phyloP scores from a whole-genome alignment of 2,329 filamentous ascomycete genomes.

The Elsinoe australis region DNA sequence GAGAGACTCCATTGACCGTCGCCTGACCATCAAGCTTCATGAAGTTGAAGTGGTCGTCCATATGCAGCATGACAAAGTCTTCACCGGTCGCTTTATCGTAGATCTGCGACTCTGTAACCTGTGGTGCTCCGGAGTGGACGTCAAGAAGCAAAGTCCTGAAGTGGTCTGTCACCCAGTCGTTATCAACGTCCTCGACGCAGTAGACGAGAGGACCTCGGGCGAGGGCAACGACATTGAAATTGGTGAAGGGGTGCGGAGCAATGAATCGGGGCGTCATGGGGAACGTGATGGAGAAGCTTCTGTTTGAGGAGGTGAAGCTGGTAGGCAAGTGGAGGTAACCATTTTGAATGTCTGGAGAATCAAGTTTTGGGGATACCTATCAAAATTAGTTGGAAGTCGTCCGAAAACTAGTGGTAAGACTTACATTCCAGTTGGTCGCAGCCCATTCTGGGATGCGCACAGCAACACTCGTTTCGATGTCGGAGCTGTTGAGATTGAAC shows the following conservation, averaged over 20 bases:
- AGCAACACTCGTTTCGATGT: constrained; percentile 36
- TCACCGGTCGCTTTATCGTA: constrained; percentile 24
- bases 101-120: constrained; percentile 20
- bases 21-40: constrained; percentile 4
- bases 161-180: constrained; percentile 49
- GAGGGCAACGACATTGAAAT: constrained; percentile 48
- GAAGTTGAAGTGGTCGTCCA: constrained; percentile 21
- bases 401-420: constrained; percentile 9
- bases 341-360: constrained; percentile 31
- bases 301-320: constrained; percentile 35
- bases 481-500: constrained; percentile 37
- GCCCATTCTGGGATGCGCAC: constrained; percentile 52
- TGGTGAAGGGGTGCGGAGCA: constrained; percentile 49
- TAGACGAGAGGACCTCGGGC: constrained; percentile 54
- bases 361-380: constrained; percentile 30
- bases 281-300: constrained; percentile 39
- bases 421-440: constrained; percentile 25
- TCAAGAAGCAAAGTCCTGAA: constrained; percentile 41
- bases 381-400: not conserved
- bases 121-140: constrained; percentile 11
- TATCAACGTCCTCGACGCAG: constrained; percentile 54
- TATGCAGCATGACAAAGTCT: constrained; percentile 27
- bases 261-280: constrained; percentile 44
- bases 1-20: not conserved
- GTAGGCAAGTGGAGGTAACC: constrained; percentile 46